A percentile compares a stretch with the other conserved stretches of the same genome.
These are phyloP conservation scores for Ceriops zippeliana DNA, from an alignment of 345 rosid genomes.

Conservation along the genomic window DNA sequence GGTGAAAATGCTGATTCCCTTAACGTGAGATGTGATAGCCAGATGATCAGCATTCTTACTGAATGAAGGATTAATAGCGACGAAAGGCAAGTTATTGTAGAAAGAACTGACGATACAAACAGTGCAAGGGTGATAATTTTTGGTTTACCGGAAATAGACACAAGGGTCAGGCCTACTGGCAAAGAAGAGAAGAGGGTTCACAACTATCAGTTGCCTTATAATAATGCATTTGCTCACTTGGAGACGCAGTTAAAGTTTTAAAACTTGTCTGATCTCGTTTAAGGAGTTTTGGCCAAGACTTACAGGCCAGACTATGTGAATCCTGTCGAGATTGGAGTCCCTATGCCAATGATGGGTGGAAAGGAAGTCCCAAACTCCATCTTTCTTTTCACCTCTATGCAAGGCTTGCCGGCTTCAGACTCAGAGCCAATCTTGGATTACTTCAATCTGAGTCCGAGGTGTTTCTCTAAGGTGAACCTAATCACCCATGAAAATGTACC, in stretches of 20 bases:
- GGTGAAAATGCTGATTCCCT: conserved; percentile 48
- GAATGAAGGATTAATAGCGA: conserved; percentile 37
- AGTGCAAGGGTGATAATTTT: conserved; percentile 38
- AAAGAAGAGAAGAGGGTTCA: conserved; percentile 55
- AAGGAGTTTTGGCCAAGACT: conserved; percentile 72
- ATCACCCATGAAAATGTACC: neutral
- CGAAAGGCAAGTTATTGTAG: conserved; percentile 33
- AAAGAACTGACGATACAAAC: conserved; percentile 55
- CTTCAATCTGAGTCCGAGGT: neutral
- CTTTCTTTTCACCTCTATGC: conserved; percentile 51
- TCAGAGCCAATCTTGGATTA: conserved; percentile 17
- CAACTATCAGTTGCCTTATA: conserved; percentile 47
- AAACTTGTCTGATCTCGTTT: conserved; percentile 44
- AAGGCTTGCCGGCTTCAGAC: conserved; percentile 48
- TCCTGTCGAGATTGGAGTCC: conserved; percentile 57
- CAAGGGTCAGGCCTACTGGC: conserved; percentile 42
- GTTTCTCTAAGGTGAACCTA: neutral
- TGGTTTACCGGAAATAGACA: conserved; percentile 40
- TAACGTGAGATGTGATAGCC: conserved; percentile 39
- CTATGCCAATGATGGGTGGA: conserved; percentile 78
- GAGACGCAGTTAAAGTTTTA: conserved; percentile 62
- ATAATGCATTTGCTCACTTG: conserved; percentile 65
- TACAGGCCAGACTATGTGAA: conserved; percentile 57
- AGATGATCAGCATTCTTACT: conserved; percentile 31
- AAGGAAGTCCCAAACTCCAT: conserved; percentile 56